A percentile compares a stretch with the other conserved stretches of the same genome.
Evolutionary conservation across 1,284 basidiomycete genomes (phyloP).

Genomic region (Pseudozyma tsukubaensis): DNA sequence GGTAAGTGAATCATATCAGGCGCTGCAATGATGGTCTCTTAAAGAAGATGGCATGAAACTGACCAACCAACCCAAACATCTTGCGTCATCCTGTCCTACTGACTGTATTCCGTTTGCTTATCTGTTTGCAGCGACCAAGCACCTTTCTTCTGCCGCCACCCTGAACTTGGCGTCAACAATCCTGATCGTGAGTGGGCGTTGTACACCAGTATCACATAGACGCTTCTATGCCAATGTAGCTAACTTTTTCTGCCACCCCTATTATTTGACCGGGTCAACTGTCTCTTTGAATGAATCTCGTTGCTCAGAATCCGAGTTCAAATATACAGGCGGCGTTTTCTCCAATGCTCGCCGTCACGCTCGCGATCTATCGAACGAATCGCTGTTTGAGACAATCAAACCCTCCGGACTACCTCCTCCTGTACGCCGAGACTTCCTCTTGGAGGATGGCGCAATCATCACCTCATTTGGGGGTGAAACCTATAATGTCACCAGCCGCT

Average conservation of each 20-base stretch:
- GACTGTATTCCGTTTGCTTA: too few species aligned
- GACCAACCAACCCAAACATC: not conserved
- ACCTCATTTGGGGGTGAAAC: not conserved
- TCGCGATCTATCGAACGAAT: not conserved
- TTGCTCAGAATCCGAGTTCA: conserved; percentile 4
- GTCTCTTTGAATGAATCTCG: too few species aligned
- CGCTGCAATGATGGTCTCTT: too few species aligned
- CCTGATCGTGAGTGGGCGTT: not conserved
- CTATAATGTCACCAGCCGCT: not conserved
- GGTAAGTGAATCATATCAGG: not conserved
- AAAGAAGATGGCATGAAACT: too few species aligned
- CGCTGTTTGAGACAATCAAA: not conserved
- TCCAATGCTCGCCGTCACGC: conserved; percentile 7
- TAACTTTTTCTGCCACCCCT: too few species aligned
- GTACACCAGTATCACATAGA: too few species aligned
- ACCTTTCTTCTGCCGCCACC: not conserved
- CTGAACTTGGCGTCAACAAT: not conserved
- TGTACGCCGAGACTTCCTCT: not conserved
- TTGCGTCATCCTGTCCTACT: not conserved
- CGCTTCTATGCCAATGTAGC: too few species aligned
- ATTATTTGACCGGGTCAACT: too few species aligned
- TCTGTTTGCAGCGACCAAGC: not conserved
- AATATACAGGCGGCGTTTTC: conserved; percentile 5
- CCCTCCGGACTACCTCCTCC: not conserved
- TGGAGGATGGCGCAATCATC: not conserved